Evolutionary conservation across 2,329 filamentous ascomycete species (phyloP).

Genomic region (Penicillium sp.): DNA sequence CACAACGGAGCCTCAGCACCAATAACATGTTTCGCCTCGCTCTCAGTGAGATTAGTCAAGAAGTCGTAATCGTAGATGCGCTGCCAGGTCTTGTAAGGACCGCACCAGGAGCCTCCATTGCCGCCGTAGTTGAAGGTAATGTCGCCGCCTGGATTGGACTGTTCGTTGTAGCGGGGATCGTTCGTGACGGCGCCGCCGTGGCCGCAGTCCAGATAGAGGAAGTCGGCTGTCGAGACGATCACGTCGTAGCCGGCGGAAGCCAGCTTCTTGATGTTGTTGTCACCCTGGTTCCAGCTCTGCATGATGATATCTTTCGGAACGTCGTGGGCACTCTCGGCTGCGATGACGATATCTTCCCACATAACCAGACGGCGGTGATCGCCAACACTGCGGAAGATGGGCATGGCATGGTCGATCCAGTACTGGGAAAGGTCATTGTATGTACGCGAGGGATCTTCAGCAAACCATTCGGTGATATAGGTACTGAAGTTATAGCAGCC

Average conservation of each 20-base stretch:
- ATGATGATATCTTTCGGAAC: conserved; percentile 53
- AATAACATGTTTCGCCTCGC: conserved; percentile 49
- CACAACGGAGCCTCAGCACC: conserved; percentile 53
- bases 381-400: conserved; percentile 47
- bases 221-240: conserved; percentile 55
- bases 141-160: conserved; percentile 48
- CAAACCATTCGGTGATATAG: conserved; percentile 50
- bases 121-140: conserved; percentile 56
- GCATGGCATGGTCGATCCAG: conserved; percentile 53
- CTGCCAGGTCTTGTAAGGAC: conserved; percentile 59
- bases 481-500: conserved; percentile 58
- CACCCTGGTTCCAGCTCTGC: conserved; percentile 55
- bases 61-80: conserved; percentile 60
- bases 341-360: conserved; percentile 55
- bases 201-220: conserved; percentile 57
- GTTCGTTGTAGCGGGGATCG: conserved; percentile 55
- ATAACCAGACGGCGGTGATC: conserved; percentile 53
- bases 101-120: conserved; percentile 55
- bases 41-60: conserved; percentile 46
- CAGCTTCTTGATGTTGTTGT: conserved; percentile 51
- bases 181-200: conserved; percentile 54
- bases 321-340: conserved; percentile 44
- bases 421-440: conserved; percentile 53
- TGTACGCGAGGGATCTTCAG: conserved; percentile 48
- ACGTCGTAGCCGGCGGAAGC: conserved; percentile 52